Percentiles rank a stretch among this genome's conserved stretches.
Evolutionary conservation across 192 early-diverging fungal genomes (phyloP).

Genomic region (Umbelopsis isabellina): DNA sequence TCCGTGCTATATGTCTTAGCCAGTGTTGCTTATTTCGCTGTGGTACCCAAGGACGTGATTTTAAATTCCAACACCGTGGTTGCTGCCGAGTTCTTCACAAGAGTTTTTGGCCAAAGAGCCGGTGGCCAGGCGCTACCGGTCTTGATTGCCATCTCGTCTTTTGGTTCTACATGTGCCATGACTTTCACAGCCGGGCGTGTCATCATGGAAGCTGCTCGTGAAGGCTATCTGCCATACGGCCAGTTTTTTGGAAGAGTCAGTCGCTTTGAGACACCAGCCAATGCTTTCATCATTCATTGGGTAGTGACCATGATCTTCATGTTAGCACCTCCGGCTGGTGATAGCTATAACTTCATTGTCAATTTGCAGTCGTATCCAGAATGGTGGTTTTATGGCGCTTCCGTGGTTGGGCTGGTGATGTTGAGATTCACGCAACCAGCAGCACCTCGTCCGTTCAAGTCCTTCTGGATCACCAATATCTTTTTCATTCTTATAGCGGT

Average conservation of each 20-base stretch:
- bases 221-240: slow-evolving; percentile 54
- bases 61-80: slow-evolving; percentile 52
- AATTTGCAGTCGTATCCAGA: slow-evolving; percentile 64
- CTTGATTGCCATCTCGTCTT: slow-evolving; percentile 53
- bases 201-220: slow-evolving; percentile 54
- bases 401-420: slow-evolving; percentile 56
- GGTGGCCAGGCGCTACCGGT: slow-evolving; percentile 57
- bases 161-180: slow-evolving; percentile 56
- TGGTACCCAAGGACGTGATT: slow-evolving; percentile 59
- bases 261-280: slow-evolving; percentile 48
- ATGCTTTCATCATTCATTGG: slow-evolving; percentile 46
- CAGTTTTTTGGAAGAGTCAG: slow-evolving; percentile 47
- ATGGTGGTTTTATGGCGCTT: slow-evolving; percentile 62
- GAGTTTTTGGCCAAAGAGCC: slow-evolving; percentile 54
- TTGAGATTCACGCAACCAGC: slow-evolving; percentile 46
- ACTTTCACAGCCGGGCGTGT: slow-evolving; percentile 57
- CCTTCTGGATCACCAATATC: slow-evolving; percentile 42
- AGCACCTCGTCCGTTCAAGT: slow-evolving; percentile 52
- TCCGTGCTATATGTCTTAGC: slow-evolving; percentile 63
- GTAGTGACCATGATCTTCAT: slow-evolving; percentile 52
- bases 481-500: slow-evolving; percentile 55
- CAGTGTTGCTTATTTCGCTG: slow-evolving; percentile 66
- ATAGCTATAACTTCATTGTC: slow-evolving; percentile 65
- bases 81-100: slow-evolving; percentile 59
- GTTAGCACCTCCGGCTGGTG: slow-evolving; percentile 59